Conservation (phyloP, 768 basidiomycete genomes). For the Xerocomus brunneocitrinus region DNA sequence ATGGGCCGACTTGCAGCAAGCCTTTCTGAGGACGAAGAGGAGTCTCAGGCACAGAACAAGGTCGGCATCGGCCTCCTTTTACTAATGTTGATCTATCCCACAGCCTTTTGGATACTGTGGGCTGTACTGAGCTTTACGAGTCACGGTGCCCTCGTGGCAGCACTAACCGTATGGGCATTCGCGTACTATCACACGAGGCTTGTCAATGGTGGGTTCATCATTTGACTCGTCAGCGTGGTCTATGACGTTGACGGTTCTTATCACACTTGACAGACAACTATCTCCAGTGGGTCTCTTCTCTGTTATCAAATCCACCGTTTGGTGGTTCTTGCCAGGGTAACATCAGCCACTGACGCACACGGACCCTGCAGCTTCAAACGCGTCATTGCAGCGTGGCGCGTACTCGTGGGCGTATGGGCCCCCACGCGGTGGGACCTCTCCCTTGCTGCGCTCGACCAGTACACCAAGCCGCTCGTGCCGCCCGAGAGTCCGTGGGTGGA, state of each 20-base stretch:
- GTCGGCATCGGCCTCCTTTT: conserved; percentile 81
- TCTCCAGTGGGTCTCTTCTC: conserved; percentile 52
- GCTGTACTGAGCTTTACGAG: conserved; percentile 73
- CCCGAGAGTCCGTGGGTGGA: conserved; percentile 72
- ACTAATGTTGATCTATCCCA: conserved; percentile 69
- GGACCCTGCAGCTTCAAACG: conserved; percentile 65
- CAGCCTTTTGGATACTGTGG: conserved; percentile 86
- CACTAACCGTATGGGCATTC: conserved; percentile 65
- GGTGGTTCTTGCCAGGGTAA: background rate
- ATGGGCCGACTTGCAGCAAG: conserved; percentile 73
- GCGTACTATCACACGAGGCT: conserved; percentile 81
- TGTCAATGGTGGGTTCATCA: conserved; percentile 67
- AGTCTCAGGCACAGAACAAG: conserved; percentile 97
- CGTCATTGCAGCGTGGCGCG: conserved; percentile 89
- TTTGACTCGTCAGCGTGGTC: conserved; percentile 16
- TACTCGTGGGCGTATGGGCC: conserved; percentile 93
- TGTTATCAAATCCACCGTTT: background rate
- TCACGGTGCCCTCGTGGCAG: conserved; percentile 69
- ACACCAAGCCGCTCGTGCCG: conserved; percentile 62
- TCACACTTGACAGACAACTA: conserved; percentile 54
- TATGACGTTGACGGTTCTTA: conserved; percentile 16
- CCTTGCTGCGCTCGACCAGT: conserved; percentile 64
- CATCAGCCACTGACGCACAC: conserved; percentile 18
- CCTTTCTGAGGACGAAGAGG: conserved; percentile 81
- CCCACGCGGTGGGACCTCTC: conserved; percentile 82